Conservation (phyloP, 2,329 filamentous ascomycete species). For the Aspergillus glaucus region DNA sequence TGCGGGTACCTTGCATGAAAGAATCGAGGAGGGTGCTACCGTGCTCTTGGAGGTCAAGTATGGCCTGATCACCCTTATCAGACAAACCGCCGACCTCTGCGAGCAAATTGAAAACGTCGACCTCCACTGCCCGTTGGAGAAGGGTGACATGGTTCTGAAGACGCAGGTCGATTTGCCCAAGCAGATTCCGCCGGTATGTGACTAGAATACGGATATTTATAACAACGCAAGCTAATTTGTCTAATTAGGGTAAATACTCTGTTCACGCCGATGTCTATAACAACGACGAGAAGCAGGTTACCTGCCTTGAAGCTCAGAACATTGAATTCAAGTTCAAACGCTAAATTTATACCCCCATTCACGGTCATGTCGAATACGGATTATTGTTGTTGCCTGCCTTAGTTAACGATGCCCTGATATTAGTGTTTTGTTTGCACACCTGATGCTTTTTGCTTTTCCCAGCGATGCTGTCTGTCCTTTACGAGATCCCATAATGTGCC, state of each 20-base stretch:
- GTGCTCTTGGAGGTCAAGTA: conserved; percentile 86
- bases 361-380: not conserved
- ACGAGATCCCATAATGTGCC: not conserved
- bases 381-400: not conserved
- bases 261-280: conserved; percentile 82
- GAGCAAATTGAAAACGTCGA: conserved; percentile 85
- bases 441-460: conserved; percentile 1
- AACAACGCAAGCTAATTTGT: conserved; percentile 5
- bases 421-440: conserved; percentile 1
- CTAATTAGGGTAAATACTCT: conserved; percentile 71
- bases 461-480: not conserved
- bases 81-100: conserved; percentile 75
- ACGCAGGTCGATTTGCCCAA: conserved; percentile 81
- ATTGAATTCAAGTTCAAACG: conserved; percentile 23
- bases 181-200: conserved; percentile 79
- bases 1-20: conserved; percentile 64
- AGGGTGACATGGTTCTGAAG: conserved; percentile 64
- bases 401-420: conserved; percentile 1
- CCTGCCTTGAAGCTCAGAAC: conserved; percentile 67
- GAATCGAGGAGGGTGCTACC: conserved; percentile 71
- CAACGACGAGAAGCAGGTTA: conserved; percentile 66
- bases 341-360: not conserved
- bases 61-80: conserved; percentile 83
- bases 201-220: not conserved
- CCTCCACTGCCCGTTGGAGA: conserved; percentile 77